A percentile compares a stretch with the other conserved stretches of the same genome.
phyloP scores from a whole-genome alignment of 2,329 filamentous ascomycete genomes.

The Fusarium heterosporum region DNA sequence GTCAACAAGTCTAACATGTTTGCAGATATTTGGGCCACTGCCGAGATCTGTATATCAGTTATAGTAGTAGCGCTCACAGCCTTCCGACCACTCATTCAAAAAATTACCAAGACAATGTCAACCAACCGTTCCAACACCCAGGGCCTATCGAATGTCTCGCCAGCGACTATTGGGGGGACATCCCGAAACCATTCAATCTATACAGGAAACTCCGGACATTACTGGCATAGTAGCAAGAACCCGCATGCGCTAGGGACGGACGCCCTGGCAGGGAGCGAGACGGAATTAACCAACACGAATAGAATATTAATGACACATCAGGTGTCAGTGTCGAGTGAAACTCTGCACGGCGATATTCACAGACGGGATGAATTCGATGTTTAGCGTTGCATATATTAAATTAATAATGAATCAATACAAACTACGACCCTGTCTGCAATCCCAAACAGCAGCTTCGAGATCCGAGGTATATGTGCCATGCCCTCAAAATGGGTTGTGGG shows the following conservation, averaged over 20 bases:
- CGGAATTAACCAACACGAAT: background rate
- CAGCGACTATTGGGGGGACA: background rate
- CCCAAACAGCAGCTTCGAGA: too few species aligned
- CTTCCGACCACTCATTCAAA: background rate
- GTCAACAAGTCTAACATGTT: rapidly evolving
- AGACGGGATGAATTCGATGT: background rate
- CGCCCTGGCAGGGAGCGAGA: background rate
- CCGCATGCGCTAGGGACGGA: background rate
- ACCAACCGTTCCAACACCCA: background rate
- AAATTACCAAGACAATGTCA: background rate
- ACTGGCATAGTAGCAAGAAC: background rate
- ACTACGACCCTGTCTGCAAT: too few species aligned
- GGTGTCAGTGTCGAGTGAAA: background rate
- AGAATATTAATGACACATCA: background rate
- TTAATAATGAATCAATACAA: background rate
- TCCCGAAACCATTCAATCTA: background rate
- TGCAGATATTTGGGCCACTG: constrained; percentile 15
- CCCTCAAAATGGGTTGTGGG: too few species aligned
- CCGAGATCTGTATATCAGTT: constrained; percentile 15
- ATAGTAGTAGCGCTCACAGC: constrained; percentile 11
- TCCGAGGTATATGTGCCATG: too few species aligned
- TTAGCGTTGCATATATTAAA: background rate
- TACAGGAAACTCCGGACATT: background rate
- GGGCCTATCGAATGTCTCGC: too few species aligned
- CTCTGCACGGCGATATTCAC: background rate